Percentiles rank a stretch among this genome's conserved stretches.
These are phyloP conservation scores for Debaryomyces nepalensis DNA, from an alignment of 1,139 yeast species.

Conservation along the genomic window DNA sequence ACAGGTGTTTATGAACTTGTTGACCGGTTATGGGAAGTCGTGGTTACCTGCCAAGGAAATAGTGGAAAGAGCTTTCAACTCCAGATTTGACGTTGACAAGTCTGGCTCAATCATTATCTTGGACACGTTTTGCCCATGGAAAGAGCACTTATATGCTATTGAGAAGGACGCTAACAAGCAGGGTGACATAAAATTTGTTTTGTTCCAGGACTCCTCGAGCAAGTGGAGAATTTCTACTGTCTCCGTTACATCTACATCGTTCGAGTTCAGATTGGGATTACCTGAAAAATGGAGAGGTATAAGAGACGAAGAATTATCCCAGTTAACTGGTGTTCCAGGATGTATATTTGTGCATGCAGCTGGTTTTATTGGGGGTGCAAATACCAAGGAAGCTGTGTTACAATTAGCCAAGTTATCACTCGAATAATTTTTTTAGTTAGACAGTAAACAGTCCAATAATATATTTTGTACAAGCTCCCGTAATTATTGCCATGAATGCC, in stretches of 20 bases:
- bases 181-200: conserved; percentile 72
- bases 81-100: conserved; percentile 56
- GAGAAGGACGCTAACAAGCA: conserved; percentile 63
- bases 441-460: background rate
- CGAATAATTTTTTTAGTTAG: background rate
- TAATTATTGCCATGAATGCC: too few species aligned
- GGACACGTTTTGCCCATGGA: conserved; percentile 87
- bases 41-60: conserved; percentile 90
- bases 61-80: conserved; percentile 69
- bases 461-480: too few species aligned
- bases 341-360: conserved; percentile 95
- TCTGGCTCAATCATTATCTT: conserved; percentile 77
- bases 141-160: conserved; percentile 80
- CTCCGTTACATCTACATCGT: conserved; percentile 71
- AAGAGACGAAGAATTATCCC: conserved; percentile 80
- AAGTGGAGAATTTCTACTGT: conserved; percentile 95
- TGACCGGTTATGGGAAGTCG: conserved; percentile 75
- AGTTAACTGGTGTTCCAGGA: conserved; percentile 76
- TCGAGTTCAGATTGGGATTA: conserved; percentile 82
- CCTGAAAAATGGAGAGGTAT: conserved; percentile 95
- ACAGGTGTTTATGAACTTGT: conserved; percentile 66
- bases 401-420: conserved; percentile 64
- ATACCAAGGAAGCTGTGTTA: conserved; percentile 76
- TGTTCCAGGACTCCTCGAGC: conserved; percentile 72
- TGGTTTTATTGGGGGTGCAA: conserved; percentile 96